These are phyloP conservation scores for Calendula officinalis DNA, from an alignment of 129 eudicot genomes.

Conservation along the genomic window DNA sequence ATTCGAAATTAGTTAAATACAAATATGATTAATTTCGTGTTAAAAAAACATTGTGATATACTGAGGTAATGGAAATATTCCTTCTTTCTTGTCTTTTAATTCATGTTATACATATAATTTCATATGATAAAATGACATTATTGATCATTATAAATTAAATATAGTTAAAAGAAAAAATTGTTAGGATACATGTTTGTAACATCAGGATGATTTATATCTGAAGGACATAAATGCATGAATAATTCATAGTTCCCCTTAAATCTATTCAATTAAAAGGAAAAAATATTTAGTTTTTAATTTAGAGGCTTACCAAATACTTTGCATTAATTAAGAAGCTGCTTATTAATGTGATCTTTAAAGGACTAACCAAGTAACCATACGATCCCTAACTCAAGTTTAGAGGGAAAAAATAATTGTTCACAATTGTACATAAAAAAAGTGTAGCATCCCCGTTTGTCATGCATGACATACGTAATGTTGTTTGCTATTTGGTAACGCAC, in stretches of 20 bases:
- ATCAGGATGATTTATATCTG: too few species aligned
- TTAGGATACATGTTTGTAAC: too few species aligned
- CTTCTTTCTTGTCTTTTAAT: constrained; percentile 18
- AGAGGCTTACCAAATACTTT: too few species aligned
- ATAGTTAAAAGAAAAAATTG: too few species aligned
- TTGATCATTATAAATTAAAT: neutral
- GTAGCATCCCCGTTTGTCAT: constrained; percentile 4
- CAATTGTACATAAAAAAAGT: constrained; percentile 9
- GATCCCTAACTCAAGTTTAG: neutral
- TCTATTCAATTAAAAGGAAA: too few species aligned
- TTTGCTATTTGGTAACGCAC: neutral
- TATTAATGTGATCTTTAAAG: too few species aligned
- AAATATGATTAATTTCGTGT: neutral
- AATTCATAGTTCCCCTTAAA: too few species aligned
- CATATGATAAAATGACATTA: neutral
- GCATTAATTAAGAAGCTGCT: too few species aligned
- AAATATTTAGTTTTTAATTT: too few species aligned
- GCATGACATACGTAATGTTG: constrained; percentile 12
- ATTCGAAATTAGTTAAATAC: neutral
- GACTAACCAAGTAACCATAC: too few species aligned
- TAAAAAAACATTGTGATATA: constrained; percentile 3
- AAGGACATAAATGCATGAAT: too few species aligned
- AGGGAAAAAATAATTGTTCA: neutral
- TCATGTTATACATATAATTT: neutral
- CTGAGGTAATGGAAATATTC: constrained; percentile 3